Base-by-base conservation (phyloP, 306 rosid genomes). In the Betula pendula region DNA sequence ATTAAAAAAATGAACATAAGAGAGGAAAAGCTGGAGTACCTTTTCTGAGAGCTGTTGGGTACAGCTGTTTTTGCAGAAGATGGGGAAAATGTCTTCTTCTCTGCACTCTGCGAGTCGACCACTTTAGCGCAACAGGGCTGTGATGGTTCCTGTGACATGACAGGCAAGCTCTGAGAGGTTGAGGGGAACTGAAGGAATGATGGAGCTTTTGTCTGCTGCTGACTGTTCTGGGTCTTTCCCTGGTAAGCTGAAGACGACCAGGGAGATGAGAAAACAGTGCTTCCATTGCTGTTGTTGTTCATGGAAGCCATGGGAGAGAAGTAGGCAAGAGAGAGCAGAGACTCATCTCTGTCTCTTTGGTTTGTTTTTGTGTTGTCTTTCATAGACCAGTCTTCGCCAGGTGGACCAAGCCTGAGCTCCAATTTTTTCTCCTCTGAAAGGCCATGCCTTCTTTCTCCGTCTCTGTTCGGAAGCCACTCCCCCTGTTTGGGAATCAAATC, bases 351-450 rank as follows among this genome's bases (percentile, higher is more conserved):
- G 72, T 72, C 80, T 81, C 75, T 85, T 62, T 50, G 77, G 51
- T 60, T 31, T 24, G 43, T 79, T 63, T 63, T 82, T 40, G 10
- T 55, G 48, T 45, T 68, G 51, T 66, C 85, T 76, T 50, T 81
- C 82, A 38, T 17, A 48, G 86, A 55, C 93, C 97, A 92, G 31
- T 90, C 84, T 75, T 87, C 91, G 55, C 97, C 91, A 1, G 99
- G 99, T 25, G 94, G 97, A 68, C 90, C 96, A 76, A 95, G 98
- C 86, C 91, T 92, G 15, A 95, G 96, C 88, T 95, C 97, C 24
- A 95, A 73, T 48, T 84, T 86, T 47, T 75, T 86, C 79, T 93
- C 98, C 66, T 91, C 97, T 24, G 87, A 87, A 73, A 48, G 75
- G 53, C 81, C 80, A 40, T 68, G 72, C 79, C 80, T 89, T 78